Conservation (phyloP, 1,284 basidiomycete genomes). For the Cryptococcus deneoformans region DNA sequence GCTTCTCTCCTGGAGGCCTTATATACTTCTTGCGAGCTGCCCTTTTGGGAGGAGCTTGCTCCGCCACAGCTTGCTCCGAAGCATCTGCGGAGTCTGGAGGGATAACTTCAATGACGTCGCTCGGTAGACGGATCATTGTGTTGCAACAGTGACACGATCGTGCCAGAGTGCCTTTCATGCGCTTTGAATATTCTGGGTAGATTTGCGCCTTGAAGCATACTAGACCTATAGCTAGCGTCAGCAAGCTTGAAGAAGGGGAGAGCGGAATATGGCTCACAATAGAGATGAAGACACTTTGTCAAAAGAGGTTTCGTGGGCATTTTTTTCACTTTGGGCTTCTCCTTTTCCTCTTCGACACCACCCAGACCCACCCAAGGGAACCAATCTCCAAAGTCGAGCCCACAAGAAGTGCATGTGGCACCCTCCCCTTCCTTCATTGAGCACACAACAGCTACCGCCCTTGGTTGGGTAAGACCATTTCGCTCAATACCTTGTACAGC, state of each 20-base stretch:
- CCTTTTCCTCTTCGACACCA: constrained; percentile 50
- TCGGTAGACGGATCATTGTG: constrained; percentile 56
- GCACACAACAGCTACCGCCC: constrained; percentile 75
- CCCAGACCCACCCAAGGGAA: constrained; percentile 45
- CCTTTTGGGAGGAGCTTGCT: constrained; percentile 21
- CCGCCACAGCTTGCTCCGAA: constrained; percentile 51
- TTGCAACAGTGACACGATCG: constrained; percentile 75
- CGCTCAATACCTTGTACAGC: constrained; percentile 67
- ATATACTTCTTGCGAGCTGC: constrained; percentile 62
- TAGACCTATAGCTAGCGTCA: constrained; percentile 41
- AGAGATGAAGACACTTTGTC: constrained; percentile 91
- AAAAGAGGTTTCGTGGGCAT: constrained; percentile 55
- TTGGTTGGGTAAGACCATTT: constrained; percentile 73
- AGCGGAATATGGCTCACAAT: constrained; percentile 56
- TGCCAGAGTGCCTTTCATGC: constrained; percentile 55
- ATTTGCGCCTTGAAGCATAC: constrained; percentile 72
- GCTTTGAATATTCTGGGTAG: constrained; percentile 75
- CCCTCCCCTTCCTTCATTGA: constrained; percentile 75
- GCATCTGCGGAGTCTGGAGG: constrained; percentile 50
- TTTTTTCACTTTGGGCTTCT: constrained; percentile 32
- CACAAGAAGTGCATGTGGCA: constrained; percentile 84
- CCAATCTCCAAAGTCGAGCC: constrained; percentile 65
- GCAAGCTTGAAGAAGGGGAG: neutral
- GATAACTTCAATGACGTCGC: constrained; percentile 74
- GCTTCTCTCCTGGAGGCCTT: constrained; percentile 64